Conservation (phyloP, 176 grass and related monocot genomes). For the Triticum aestivum region IWGSC_CS_RefSeq_v2.1 NC_057805.1:352181181-352181680, state of each 20-base stretch:
- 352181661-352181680: conserved; percentile 5
- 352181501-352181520: background rate
- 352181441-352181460: background rate
- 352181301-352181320: conserved; percentile 44
- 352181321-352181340: conserved; percentile 17
- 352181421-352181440: background rate
- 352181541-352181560: conserved; percentile 74
- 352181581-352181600: conserved; percentile 82
- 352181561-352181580: conserved; percentile 70
- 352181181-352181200: background rate
- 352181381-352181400: conserved; percentile 23
- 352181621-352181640: too few relatives aligned
- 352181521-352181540: conserved; percentile 34
- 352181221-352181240: conserved; percentile 48
- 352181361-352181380: conserved; percentile 24
- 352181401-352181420: background rate
- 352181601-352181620: conserved; percentile 47
- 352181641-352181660: background rate
- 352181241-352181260: conserved; percentile 15
- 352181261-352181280: conserved; percentile 2
- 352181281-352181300: conserved; percentile 3
- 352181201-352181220: conserved; percentile 10
- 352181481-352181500: background rate
- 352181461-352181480: background rate
- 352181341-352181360: conserved; percentile 8